Evolutionary conservation across 1,139 yeast genomes (phyloP), one percentile per base, ranked within the genome.

Genomic region (Fermentozyma sake): DNA sequence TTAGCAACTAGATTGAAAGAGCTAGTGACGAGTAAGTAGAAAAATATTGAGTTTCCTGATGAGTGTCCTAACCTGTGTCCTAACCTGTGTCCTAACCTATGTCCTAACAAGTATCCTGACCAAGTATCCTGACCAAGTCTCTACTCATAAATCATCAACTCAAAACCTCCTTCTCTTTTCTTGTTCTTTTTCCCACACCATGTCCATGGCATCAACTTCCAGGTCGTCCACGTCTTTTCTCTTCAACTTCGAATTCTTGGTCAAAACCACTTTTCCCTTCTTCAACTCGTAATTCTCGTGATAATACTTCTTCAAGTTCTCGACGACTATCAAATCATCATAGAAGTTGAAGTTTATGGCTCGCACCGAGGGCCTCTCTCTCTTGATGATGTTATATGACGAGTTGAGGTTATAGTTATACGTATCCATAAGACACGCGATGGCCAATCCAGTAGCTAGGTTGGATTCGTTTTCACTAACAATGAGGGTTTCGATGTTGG

Each of bases 341-440:
- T 67, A 67, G 39, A 45, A 65, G 35, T 55, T 58, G 32, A 44
- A 30, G 38, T 61, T 61, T 32, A 61, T 50, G 9, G 44, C 41
- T 18, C 40, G 22, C 10, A 54, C 27, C 16, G 39, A 31, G n/a
- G 54, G 50, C 9, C 55, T 39, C 7, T 35, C 32, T 10, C 37
- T 26, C 28, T 37, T 32, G 4, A 28, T 18, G 18, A 45, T 22
- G 22, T 45, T 38, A 33, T 55, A 48, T 26, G 64, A 46, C 8
- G 62, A 53, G 15, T 42, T 49, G 19, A 61, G 44, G 37, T 64
- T 58, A 36, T 53, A 61, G 35, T 54, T 54, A 40, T 66, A 66
- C 28, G 48, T 48, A 42, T 67, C 72, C 71, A 66, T 67, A 35
- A 66, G 48, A 32, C 61, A 62, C 20, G 67, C 56, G 19, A 61